These are phyloP conservation scores for Cyathus striatus DNA, from an alignment of 768 basidiomycete genomes.

Conservation along the genomic window DNA sequence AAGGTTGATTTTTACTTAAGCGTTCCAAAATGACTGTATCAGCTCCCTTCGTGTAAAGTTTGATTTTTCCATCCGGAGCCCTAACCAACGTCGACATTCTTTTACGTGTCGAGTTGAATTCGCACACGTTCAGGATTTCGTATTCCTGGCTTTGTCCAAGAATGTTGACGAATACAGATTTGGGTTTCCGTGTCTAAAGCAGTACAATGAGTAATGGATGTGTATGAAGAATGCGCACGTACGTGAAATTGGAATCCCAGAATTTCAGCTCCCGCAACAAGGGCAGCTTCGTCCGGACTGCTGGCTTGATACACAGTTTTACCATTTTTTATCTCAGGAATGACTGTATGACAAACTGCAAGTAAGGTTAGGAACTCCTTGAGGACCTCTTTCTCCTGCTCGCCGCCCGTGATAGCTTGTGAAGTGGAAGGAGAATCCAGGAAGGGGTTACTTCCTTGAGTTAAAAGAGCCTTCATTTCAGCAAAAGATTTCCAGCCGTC, in stretches of 20 bases:
- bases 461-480: constrained; percentile 57
- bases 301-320: constrained; percentile 94
- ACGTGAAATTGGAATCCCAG: constrained; percentile 94
- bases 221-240: constrained; percentile 23
- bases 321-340: constrained; percentile 86
- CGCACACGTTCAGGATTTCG: constrained; percentile 93
- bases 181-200: constrained; percentile 86
- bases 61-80: constrained; percentile 85
- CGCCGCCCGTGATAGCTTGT: constrained; percentile 15
- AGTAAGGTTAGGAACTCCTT: constrained; percentile 77
- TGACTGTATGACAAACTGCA: constrained; percentile 97
- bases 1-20: constrained; percentile 78
- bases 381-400: constrained; percentile 48
- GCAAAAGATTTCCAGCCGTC: constrained; percentile 78
- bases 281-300: constrained; percentile 95
- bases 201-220: background rate
- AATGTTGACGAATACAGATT: constrained; percentile 87
- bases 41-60: constrained; percentile 94
- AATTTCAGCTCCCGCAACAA: constrained; percentile 90
- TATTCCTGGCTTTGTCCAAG: constrained; percentile 72
- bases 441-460: constrained; percentile 56
- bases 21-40: constrained; percentile 97
- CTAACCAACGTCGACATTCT: constrained; percentile 96
- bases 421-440: constrained; percentile 36
- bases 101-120: constrained; percentile 97